Evolutionary conservation across 1,139 yeast species (phyloP).

Genomic region (Pichia sp.): DNA sequence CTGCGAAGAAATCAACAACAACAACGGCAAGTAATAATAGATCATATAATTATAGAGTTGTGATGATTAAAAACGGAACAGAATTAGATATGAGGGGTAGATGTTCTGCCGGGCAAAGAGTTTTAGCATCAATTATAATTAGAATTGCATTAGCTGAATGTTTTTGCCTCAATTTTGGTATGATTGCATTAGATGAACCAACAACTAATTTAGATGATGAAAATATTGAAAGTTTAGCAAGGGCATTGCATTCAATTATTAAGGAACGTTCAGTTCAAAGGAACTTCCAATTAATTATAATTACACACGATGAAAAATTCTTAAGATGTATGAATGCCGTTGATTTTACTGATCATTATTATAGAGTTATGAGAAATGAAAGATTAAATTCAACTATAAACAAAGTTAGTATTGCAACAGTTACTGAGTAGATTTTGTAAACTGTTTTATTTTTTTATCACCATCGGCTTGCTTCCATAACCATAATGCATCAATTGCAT

Average conservation of each 20-base stretch:
- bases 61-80: constrained; percentile 86
- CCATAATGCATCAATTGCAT: constrained; percentile 94
- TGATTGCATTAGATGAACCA: constrained; percentile 95
- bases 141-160: constrained; percentile 92
- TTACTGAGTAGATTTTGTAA: constrained; percentile 18
- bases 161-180: constrained; percentile 91
- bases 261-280: constrained; percentile 67
- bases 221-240: constrained; percentile 82
- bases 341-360: constrained; percentile 83
- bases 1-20: constrained; percentile 35
- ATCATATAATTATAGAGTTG: constrained; percentile 87
- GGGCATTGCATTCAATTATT: constrained; percentile 69
- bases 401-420: constrained; percentile 23
- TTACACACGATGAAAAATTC: constrained; percentile 93
- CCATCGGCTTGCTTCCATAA: constrained; percentile 83
- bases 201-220: constrained; percentile 92
- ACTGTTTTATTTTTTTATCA: constrained; percentile 14
- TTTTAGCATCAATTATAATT: constrained; percentile 84
- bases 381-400: constrained; percentile 69
- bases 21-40: constrained; percentile 47
- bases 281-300: constrained; percentile 89
- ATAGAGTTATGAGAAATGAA: constrained; percentile 72
- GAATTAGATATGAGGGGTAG: constrained; percentile 98
- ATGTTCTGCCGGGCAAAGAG: constrained; percentile 98
- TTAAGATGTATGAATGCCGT: constrained; percentile 79